Evolutionary conservation across 2,329 filamentous ascomycete species (phyloP).

Genomic region (Microdochium bolleyi): DNA sequence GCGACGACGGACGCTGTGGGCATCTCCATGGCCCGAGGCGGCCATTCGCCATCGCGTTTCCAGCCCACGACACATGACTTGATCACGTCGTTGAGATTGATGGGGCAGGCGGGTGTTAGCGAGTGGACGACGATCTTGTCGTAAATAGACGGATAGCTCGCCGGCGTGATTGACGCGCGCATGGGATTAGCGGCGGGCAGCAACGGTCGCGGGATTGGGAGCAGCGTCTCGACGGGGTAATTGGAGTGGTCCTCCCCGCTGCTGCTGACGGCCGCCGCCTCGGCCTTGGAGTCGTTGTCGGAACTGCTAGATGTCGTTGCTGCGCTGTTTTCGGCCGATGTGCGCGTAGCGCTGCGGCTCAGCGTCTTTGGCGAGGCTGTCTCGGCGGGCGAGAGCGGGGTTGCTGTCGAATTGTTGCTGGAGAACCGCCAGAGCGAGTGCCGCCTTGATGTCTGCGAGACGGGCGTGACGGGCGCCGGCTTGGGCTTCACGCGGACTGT

Average conservation of each 20-base stretch:
- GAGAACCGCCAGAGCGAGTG: slow-evolving; percentile 41
- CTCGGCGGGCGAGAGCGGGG: slow-evolving; percentile 21
- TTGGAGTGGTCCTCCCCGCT: slow-evolving; percentile 21
- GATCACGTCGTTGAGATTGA: slow-evolving; percentile 78
- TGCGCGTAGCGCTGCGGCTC: slow-evolving; percentile 18
- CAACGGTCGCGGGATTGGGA: slow-evolving; percentile 67
- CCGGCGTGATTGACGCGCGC: slow-evolving; percentile 65
- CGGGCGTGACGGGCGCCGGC: slow-evolving; percentile 15
- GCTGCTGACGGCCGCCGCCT: slow-evolving; percentile 10
- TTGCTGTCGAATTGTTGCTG: slow-evolving; percentile 23
- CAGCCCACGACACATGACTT: slow-evolving; percentile 78
- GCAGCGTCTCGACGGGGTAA: slow-evolving; percentile 50
- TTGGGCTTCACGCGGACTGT: slow-evolving; percentile 46
- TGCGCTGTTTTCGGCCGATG: slow-evolving; percentile 23
- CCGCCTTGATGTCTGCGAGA: slow-evolving; percentile 33
- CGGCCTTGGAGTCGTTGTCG: slow-evolving; percentile 29
- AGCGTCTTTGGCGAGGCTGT: slow-evolving; percentile 10
- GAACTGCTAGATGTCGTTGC: slow-evolving; percentile 25
- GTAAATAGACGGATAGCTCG: slow-evolving; percentile 76
- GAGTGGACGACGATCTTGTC: slow-evolving; percentile 77
- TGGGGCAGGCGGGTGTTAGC: slow-evolving; percentile 76
- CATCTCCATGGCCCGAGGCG: slow-evolving; percentile 50
- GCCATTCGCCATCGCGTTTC: slow-evolving; percentile 93
- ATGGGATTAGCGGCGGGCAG: slow-evolving; percentile 69
- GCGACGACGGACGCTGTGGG: slow-evolving; percentile 24